Percentiles rank a stretch among this genome's conserved stretches.
Evolutionary conservation across 2,329 filamentous ascomycete species (phyloP).

Genomic region (Colletotrichum melonis): DNA sequence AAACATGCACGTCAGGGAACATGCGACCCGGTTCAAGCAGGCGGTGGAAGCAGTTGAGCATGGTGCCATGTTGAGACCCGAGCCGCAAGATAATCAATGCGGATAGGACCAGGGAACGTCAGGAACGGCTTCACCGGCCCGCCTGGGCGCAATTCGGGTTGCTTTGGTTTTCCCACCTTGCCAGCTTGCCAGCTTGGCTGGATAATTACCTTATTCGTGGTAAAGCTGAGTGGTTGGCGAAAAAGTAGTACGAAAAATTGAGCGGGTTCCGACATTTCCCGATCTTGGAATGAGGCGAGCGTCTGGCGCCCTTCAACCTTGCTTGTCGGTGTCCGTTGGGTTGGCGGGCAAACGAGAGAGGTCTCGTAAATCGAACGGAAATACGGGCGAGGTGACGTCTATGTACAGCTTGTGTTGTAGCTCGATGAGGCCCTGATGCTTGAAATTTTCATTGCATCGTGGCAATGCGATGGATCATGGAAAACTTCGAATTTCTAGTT

Average conservation of each 20-base stretch:
- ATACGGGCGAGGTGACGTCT: constrained; percentile 23
- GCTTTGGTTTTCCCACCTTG: background rate
- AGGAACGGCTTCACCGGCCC: constrained; percentile 26
- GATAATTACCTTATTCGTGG: no score
- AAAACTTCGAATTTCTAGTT: background rate
- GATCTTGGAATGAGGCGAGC: constrained; percentile 22
- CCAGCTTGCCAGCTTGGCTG: background rate
- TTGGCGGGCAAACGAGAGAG: background rate
- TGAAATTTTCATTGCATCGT: background rate
- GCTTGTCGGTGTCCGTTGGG: background rate
- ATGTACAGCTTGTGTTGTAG: background rate
- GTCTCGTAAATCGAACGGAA: constrained; percentile 34
- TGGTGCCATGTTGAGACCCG: constrained; percentile 31
- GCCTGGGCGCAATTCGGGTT: constrained; percentile 6
- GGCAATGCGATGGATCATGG: background rate
- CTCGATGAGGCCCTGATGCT: background rate
- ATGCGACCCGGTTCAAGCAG: constrained; percentile 24
- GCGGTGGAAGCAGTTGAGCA: constrained; percentile 28
- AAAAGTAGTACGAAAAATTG: background rate
- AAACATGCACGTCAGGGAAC: constrained; percentile 23
- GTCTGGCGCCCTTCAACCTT: background rate
- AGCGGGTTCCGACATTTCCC: constrained; percentile 21
- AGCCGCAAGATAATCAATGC: constrained; percentile 28
- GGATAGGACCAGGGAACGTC: constrained; percentile 24
- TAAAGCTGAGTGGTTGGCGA: background rate